Base-by-base conservation (phyloP, 768 basidiomycete species). In the Imleria badia region DNA sequence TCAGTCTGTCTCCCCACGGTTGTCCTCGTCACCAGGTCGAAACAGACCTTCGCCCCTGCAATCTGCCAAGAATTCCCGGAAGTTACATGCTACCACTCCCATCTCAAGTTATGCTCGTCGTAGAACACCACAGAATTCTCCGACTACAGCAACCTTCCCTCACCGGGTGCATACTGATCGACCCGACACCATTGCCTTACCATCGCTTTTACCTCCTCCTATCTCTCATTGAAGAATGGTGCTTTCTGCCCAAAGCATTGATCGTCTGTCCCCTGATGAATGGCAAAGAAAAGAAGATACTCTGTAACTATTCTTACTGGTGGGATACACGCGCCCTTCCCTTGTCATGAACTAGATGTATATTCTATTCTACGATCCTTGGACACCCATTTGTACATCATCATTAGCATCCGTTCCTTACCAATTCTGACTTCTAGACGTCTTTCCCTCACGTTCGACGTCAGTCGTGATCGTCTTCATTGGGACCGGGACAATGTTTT, bases 381-480 rank as follows among this genome's bases (percentile, higher is more conserved):
- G 69, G 66, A 71, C 65, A 51, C 55, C 58, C 66, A 69, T 58
- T 49, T 69, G 68, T 69, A 69, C 40, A 69, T 58, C 64, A 68
- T 48, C 67, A 56, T 54, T 47, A 41, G 64, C 66, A 61, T 49
- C 40, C 64, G 51, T 57, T 66, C 60, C 45, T 60, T 57, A 36
- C 44, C 35, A 4, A 34, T 43, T 38, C 39, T 46, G 23, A 54
- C 42, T 35, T 51, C 36, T 43, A 36, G 42, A 41, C 52, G 26
- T 45, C 43, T 20, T 34, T 55, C 34, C 12, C 20, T 4, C 10
- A 20, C 10, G 13, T n/a, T 38, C 8, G 8, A 45, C n/a, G 22
- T 80, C 74, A 91, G 72, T 92, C 88, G 68, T 94, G 91, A 55
- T 80, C 83, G 38, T 90, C 88, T 67, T 94, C 92, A 30, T 81